These are phyloP conservation scores for Clonostachys rosea DNA, from an alignment of 2,329 filamentous ascomycete genomes.

Conservation along the genomic window DNA sequence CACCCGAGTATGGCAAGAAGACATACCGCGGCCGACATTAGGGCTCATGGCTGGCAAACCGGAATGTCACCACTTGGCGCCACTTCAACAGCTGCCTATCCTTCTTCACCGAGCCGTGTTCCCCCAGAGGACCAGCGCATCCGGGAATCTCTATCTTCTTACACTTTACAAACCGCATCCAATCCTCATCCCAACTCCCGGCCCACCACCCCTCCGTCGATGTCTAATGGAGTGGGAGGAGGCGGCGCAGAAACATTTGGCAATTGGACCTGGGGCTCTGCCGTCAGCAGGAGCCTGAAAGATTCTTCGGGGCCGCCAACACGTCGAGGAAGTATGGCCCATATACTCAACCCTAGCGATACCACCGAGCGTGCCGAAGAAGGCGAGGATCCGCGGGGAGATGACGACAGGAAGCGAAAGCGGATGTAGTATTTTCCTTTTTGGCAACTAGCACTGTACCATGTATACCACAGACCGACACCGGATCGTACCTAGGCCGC, in stretches of 20 bases:
- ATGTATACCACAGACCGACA: background rate
- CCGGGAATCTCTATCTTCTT: conserved; percentile 51
- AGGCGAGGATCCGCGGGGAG: conserved; percentile 48
- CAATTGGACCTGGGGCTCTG: conserved; percentile 52
- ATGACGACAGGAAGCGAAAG: conserved; percentile 59
- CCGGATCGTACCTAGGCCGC: background rate
- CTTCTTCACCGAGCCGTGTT: conserved; percentile 46
- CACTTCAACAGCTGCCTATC: conserved; percentile 48
- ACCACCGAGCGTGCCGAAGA: conserved; percentile 51
- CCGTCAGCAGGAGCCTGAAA: conserved; percentile 39
- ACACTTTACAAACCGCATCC: conserved; percentile 41
- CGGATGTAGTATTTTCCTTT: conserved; percentile 37
- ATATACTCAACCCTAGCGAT: conserved; percentile 57
- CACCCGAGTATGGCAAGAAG: conserved; percentile 70
- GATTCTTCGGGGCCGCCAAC: conserved; percentile 54
- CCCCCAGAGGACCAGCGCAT: conserved; percentile 49
- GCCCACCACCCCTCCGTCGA: conserved; percentile 48
- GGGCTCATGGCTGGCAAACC: conserved; percentile 75
- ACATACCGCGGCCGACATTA: conserved; percentile 94
- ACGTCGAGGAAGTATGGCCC: conserved; percentile 55
- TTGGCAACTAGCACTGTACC: background rate
- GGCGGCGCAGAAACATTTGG: conserved; percentile 39
- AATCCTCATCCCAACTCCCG: conserved; percentile 42
- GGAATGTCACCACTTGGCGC: conserved; percentile 59
- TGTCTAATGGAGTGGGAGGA: conserved; percentile 30